phyloP scores from a whole-genome alignment of 257 asterid genomes.

The Pogostemon cablin region DNA sequence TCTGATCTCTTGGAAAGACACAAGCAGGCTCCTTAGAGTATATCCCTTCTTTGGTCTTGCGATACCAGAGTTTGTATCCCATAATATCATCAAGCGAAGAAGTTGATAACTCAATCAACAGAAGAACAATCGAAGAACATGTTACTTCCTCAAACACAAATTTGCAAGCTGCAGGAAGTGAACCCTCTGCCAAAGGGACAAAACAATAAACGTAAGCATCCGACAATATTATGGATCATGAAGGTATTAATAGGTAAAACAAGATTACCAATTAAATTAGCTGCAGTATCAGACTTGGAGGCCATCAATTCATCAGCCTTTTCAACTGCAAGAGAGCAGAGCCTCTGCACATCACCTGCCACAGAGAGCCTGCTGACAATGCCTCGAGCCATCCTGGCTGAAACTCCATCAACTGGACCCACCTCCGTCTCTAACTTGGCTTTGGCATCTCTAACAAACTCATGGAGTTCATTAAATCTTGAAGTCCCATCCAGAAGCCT shows the following conservation, averaged over 20 bases:
- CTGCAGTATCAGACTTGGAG: conserved; percentile 42
- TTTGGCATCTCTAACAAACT: conserved; percentile 73
- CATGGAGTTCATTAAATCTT: conserved; percentile 77
- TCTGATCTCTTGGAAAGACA: conserved; percentile 74
- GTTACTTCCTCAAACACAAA: conserved; percentile 87
- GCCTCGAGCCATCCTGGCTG: conserved; percentile 90
- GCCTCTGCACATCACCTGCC: conserved; percentile 72
- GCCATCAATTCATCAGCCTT: conserved; percentile 72
- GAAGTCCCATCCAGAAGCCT: conserved; percentile 83
- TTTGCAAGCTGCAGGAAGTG: conserved; percentile 92
- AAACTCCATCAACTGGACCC: conserved; percentile 82
- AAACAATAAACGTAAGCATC: conserved; percentile 24
- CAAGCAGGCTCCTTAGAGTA: conserved; percentile 75
- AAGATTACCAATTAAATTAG: conserved; percentile 49
- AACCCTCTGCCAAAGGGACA: conserved; percentile 64
- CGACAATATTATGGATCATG: conserved; percentile 22
- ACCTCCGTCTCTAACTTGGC: conserved; percentile 81
- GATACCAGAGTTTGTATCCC: conserved; percentile 95
- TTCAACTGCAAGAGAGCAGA: conserved; percentile 81
- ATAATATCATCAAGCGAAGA: conserved; percentile 51
- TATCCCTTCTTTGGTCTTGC: conserved; percentile 71
- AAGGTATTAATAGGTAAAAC: conserved; percentile 23
- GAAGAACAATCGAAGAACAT: conserved; percentile 70
- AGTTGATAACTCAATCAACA: conserved; percentile 70
- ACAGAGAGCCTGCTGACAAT: conserved; percentile 83